Evolutionary conservation across 1,284 basidiomycete species (phyloP).

Genomic region (Lentinula novae-zelandiae): DNA sequence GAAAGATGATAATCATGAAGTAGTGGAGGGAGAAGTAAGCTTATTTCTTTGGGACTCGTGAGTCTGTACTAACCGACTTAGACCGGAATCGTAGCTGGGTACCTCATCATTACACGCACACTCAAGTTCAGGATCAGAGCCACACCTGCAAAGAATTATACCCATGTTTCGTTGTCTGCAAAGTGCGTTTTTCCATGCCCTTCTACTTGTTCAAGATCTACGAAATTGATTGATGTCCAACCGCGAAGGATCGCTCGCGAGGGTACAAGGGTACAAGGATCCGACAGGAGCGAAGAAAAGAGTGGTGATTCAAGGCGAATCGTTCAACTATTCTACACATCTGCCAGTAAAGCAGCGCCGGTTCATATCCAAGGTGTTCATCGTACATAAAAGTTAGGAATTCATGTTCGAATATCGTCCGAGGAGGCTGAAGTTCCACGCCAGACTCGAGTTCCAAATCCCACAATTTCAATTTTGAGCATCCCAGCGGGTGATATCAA

Average conservation of each 20-base stretch:
- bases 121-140: slow-evolving; percentile 43
- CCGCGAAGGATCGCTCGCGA: slow-evolving; percentile 30
- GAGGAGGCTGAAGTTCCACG: too few relatives aligned
- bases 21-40: neutral
- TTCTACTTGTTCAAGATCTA: neutral
- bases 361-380: slow-evolving; percentile 26
- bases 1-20: neutral
- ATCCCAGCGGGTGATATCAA: too few relatives aligned
- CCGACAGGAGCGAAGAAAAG: neutral
- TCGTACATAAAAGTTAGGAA: neutral
- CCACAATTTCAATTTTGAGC: too few relatives aligned
- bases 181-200: slow-evolving; percentile 26
- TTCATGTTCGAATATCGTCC: too few relatives aligned
- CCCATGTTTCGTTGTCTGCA: slow-evolving; percentile 37
- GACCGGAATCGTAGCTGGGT: slow-evolving; percentile 38
- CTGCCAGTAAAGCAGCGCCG: slow-evolving; percentile 30
- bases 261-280: slow-evolving; percentile 13
- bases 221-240: too few relatives aligned
- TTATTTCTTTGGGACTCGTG: neutral
- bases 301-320: slow-evolving; percentile 27
- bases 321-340: slow-evolving; percentile 34
- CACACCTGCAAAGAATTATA: slow-evolving; percentile 33
- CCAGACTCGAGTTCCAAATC: too few relatives aligned
- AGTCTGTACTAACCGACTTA: slow-evolving; percentile 11
- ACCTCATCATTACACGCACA: slow-evolving; percentile 36